Base-by-base conservation (phyloP, 352 stramenopile genomes). In the Plasmopara muralis region DNA sequence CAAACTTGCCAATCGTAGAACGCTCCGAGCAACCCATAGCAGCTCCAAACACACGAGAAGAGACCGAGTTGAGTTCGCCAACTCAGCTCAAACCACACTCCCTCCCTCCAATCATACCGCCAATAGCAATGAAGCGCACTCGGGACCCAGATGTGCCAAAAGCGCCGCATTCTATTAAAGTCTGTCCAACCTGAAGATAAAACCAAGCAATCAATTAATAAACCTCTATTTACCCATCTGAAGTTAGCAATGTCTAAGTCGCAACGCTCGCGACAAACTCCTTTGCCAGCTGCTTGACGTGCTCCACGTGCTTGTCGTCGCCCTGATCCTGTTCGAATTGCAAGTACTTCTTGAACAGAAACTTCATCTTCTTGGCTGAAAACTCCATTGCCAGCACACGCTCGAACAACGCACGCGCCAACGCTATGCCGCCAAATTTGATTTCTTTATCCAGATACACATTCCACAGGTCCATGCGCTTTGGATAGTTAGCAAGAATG, bases 401-500 rank as follows among this genome's bases (percentile, higher is more conserved):
- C 53, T 95, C 81, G 44, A 98, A 96, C 43, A 98, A 74, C 18
- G 73, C 65, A 33, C 95, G 81, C 44, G 95, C 93, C n/a, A 85
- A 68, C 1, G 70, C 74, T 33, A 91, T 83, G 52, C 70, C 67
- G 42, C 91, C 79, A 42, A 85, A 93, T 73, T 98, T 98, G 53
- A 98, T 84, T 76, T 98, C 95, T 72, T 98, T 98, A 69, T 98
- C 95, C 62, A 98, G 60, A 69, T 98, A 98, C 16, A 98, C 91
- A 71, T 97, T 98, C 70, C 96, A 93, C 20, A 98, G 61, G 68
- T 98, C 95, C 55, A 98, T 83, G 25, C 93, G 89, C 72, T 98
- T 98, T 13, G 89, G 87, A 76, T 98, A 93, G 62, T 96, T 98
- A 35, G 82, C 70, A 38, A 98, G 50, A 10, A 98, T 73, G 30